Evolutionary conservation across 1,139 yeast species (phyloP), one percentile per base, ranked within the genome.

Genomic region (Magnusiomyces suaveolens): DNA sequence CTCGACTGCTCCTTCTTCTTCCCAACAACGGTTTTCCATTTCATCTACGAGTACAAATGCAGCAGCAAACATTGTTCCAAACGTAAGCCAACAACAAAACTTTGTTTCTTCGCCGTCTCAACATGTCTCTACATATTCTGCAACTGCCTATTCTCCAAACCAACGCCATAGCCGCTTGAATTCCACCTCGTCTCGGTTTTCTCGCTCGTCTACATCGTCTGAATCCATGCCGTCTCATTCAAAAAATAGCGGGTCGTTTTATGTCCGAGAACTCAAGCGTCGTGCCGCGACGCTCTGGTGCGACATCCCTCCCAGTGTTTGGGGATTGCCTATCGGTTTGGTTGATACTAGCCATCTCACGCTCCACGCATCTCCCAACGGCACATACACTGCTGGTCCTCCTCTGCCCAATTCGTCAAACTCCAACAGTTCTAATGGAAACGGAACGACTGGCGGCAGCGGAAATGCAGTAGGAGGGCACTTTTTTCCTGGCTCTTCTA

Each of bases 321-420:
- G 84, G 82, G 80, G 79, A 48, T 70, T 84, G 49, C 90, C 90
- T 0, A 75, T 81, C 8, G 89, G 87, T 1, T 81, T 83, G 21
- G 63, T 83, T 72, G 58, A 72, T 70, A 57, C 44, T 3, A 4
- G 25, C 12, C 44, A 21, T 18, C 25, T 78, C 72, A 64, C 61
- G 60, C 18, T 36, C 18, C 18, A 36, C 16, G 41, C 41, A 6
- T 6, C 41, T 10, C 10, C 21, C 38, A 46, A 46, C 16, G 48
- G 48, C 8, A 29, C 29, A 6, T 16, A 46, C 39, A 12, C n/a
- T 14, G 48, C 12, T 14, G 48, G 48, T 6, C 16, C 26, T 25
- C 14, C 12, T 18, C 12, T 3, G 3, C 10, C 48, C 48, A 24
- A 29, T 29, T 29, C 36, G 12, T 29, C 36, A 8, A 12, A 6